Base-by-base conservation (phyloP, 225 moss, liverwort and hornwort genomes). In the Climacium dendroides region DNA sequence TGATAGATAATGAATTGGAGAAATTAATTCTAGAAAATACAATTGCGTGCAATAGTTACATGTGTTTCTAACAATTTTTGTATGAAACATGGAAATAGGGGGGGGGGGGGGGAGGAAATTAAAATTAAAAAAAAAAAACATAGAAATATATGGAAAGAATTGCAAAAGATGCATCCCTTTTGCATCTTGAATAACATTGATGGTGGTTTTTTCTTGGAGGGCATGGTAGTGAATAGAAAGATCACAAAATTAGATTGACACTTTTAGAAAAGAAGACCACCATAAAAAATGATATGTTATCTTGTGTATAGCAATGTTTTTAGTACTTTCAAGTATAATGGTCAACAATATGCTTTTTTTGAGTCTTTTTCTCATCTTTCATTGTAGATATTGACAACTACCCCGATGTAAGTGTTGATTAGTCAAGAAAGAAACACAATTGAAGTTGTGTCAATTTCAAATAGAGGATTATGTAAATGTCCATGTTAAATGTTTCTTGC, bases 251-350 rank as follows among this genome's bases (percentile, higher is more conserved):
- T 47, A 0, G 18, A 73, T 29, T 29, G 6, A 11, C 9, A 47
- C 2, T 19, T 47, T 47, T 0, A 18, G 0, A 1, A 47, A 43
- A 10, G 18, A 73, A 41, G 5, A 9, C 0, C 0, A 0, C 1
- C 0, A 0, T 41, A 15, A 15, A 15, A 11, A 15, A 66, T 72
- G 6, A 1, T 11, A 11, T 30, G 6, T 30, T 19, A 5, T 30
- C 29, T 11, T 47, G 4, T 47, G 0, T 7, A 11, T 19, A 26
- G 1, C 5, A 26, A 28, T 26, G 43, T 15, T 43, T 71, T 43
- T 0, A 15, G 0, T 26, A 9, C 25, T 43, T 5, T 71, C 0
- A 71, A 0, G 2, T 43, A 28, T 9, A 43, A 2, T 6, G 16
- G 6, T 2, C 16, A 16, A 28, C 6, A 10, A 71, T 41, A 5